A percentile compares a stretch with the other conserved stretches of the same genome.
Conservation (phyloP, 495 filamentous ascomycete genomes). For the Staphylotrichum tortipilum region DNA sequence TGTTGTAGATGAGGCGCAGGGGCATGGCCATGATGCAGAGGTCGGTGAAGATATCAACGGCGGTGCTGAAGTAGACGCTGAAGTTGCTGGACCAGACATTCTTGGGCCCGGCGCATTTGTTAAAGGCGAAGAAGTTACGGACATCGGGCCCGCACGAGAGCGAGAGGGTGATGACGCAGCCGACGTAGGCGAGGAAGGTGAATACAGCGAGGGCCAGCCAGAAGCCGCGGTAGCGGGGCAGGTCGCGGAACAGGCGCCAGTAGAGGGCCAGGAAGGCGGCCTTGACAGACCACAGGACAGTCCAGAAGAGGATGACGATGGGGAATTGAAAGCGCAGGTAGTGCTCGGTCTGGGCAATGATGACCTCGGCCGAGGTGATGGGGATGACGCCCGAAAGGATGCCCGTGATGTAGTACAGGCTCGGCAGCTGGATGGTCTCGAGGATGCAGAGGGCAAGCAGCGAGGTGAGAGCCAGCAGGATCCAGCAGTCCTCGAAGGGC, state of each 20-base stretch:
- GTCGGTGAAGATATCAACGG: constrained; percentile 37
- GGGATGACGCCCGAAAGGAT: constrained; percentile 23
- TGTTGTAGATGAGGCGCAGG: constrained; percentile 40
- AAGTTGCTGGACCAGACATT: constrained; percentile 29
- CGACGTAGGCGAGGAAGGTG: constrained; percentile 30
- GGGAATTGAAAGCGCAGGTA: constrained; percentile 36
- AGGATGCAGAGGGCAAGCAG: constrained; percentile 34
- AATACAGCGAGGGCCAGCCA: constrained; percentile 33
- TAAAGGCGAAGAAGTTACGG: constrained; percentile 33
- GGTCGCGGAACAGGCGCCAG: constrained; percentile 33
- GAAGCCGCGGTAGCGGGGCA: constrained; percentile 29
- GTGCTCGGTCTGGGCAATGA: constrained; percentile 18
- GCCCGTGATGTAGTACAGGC: constrained; percentile 32
- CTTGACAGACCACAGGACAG: constrained; percentile 40
- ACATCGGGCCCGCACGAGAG: constrained; percentile 32
- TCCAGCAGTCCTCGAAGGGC: constrained; percentile 35
- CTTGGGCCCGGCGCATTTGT: constrained; percentile 17
- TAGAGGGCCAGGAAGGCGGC: constrained; percentile 41
- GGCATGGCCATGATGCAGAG: constrained; percentile 44
- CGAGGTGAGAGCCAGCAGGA: constrained; percentile 29
- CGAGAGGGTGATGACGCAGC: constrained; percentile 30
- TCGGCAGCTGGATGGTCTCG: constrained; percentile 38
- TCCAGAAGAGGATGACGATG: constrained; percentile 43
- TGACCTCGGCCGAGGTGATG: constrained; percentile 7
- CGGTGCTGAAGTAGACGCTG: constrained; percentile 37